These are phyloP conservation scores for Massariosphaeria phaeospora DNA, from an alignment of 495 filamentous ascomycete genomes.

Conservation along the genomic window DNA sequence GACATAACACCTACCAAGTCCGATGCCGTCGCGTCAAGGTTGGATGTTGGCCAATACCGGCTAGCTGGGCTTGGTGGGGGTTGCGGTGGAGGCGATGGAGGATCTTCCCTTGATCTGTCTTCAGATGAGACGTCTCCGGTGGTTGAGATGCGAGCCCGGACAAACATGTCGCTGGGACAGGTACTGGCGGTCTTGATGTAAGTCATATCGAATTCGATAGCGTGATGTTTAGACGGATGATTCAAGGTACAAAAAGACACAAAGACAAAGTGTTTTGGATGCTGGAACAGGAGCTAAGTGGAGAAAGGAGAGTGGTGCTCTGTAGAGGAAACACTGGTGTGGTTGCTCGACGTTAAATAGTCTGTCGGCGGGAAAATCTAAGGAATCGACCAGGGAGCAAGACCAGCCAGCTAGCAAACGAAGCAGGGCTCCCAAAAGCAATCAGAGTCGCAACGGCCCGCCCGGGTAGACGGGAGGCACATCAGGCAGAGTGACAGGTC, in stretches of 20 bases:
- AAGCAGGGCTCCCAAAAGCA: constrained; percentile 12
- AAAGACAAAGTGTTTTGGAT: neutral
- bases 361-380: too few relatives aligned
- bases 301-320: constrained; percentile 3
- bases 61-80: constrained; percentile 26
- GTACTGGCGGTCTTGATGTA: too few relatives aligned
- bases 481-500: constrained; percentile 4
- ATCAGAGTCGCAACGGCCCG: constrained; percentile 28
- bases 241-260: neutral
- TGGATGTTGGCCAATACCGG: constrained; percentile 2
- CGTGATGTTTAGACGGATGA: too few relatives aligned
- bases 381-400: too few relatives aligned
- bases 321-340: constrained; percentile 11
- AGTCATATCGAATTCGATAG: too few relatives aligned
- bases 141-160: neutral
- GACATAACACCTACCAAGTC: constrained; percentile 9
- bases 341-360: constrained; percentile 27
- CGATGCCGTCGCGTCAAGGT: neutral
- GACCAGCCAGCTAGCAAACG: constrained; percentile 16
- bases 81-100: constrained; percentile 28
- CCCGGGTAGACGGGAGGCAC: constrained; percentile 25
- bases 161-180: neutral
- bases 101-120: constrained; percentile 23
- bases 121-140: neutral
- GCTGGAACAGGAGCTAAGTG: neutral